Evolutionary conservation across 352 stramenopile genomes (phyloP), one percentile per base, ranked within the genome.

Genomic region (Pythium dissimile): DNA sequence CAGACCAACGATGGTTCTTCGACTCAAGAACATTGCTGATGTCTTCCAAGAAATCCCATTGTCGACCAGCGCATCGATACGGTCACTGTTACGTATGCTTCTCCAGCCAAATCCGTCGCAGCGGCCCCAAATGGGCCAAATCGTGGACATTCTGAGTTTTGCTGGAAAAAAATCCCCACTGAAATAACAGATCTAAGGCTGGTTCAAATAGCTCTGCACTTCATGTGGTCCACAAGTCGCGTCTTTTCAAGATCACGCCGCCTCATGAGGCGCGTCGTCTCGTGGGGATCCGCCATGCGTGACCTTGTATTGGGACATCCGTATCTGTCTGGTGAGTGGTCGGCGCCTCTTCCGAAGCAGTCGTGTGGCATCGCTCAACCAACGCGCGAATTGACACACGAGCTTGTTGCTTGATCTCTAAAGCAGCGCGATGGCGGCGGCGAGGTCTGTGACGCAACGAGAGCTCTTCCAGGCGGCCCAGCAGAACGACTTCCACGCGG

Each of bases 401-500:
- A n/a, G n/a, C n/a, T n/a, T n/a, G n/a, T 21, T 16, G 27, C 12
- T 42, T 10, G 32, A 31, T 15, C 12, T 10, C 18, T 18, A 7
- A n/a, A 0, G 26, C n/a, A 26, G 6, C n/a, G 13, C 27, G 16
- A 57, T 66, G 59, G 35, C 35, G 5, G 47, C 54, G 5, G 46
- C 53, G 13, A 49, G 28, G 32, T 45, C 53, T 13, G 57, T 77
- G 15, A 80, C 58, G 6, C 66, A 81, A 34, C 85, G 88, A 51
- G 81, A 89, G 43, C 59, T 89, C 23, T 91, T 91, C 69, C 71
- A 86, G 28, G 73, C 75, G 0, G 81, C 78, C 1, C 73, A 86
- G 45, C 78, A 86, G 23, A 73, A 89, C 46, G 81, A 91, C 39
- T 88, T 89, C 48, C 46, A 73, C 26, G 63, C 75, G 1, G 80